phyloP scores from a whole-genome alignment of 768 basidiomycete genomes.

The Suillus discolor region DNA sequence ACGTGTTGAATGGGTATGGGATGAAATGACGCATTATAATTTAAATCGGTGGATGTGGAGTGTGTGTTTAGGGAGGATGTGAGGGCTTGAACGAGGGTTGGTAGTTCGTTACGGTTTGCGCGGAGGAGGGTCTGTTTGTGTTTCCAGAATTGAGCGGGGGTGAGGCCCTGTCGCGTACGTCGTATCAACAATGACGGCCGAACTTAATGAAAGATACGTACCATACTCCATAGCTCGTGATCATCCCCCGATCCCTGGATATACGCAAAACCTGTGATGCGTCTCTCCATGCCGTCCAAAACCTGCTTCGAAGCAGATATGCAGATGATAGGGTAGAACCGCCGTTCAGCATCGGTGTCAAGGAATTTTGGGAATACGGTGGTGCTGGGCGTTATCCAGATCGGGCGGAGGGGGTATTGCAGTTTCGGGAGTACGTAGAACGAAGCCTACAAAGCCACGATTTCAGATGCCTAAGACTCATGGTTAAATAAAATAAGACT shows the following conservation, averaged over 20 bases:
- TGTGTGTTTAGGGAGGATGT: conserved; percentile 5
- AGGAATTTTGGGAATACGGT: conserved; percentile 46
- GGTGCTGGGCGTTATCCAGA: conserved; percentile 86
- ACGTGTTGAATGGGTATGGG: conserved; percentile 28
- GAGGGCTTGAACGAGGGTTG: conserved; percentile 28
- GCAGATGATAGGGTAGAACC: conserved; percentile 76
- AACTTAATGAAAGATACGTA: conserved; percentile 28
- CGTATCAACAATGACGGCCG: background rate
- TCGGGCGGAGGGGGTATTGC: conserved; percentile 69
- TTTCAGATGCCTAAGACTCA: background rate
- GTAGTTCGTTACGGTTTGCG: conserved; percentile 50
- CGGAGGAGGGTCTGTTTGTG: conserved; percentile 51
- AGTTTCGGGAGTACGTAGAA: conserved; percentile 69
- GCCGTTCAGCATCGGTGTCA: conserved; percentile 10
- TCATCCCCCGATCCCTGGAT: conserved; percentile 96
- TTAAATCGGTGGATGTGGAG: background rate
- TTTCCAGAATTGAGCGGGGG: conserved; percentile 71
- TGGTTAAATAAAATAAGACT: conserved; percentile 18
- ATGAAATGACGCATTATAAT: background rate
- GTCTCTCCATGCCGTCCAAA: conserved; percentile 59
- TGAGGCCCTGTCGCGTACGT: conserved; percentile 61
- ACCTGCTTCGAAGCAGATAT: conserved; percentile 82
- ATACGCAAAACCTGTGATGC: conserved; percentile 75
- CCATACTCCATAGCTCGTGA: conserved; percentile 88
- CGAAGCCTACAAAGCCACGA: conserved; percentile 54